These are phyloP conservation scores for Boechera retrofracta DNA, from an alignment of 345 rosid species.

Conservation along the genomic window DNA sequence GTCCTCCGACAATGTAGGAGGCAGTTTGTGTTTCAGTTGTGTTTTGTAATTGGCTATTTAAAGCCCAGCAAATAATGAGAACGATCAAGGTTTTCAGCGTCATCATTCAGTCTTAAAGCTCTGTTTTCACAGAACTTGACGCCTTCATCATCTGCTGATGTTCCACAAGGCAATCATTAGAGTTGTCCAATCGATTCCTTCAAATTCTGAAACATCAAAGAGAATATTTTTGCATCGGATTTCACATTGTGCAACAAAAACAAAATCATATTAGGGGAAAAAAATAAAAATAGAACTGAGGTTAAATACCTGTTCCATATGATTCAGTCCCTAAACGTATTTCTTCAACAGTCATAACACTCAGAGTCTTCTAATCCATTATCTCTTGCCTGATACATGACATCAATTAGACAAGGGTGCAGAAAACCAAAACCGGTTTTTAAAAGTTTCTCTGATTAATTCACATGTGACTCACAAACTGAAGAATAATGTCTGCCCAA, in stretches of 20 bases:
- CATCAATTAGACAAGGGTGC: background rate
- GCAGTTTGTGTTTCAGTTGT: too few species aligned
- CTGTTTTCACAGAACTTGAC: conserved; percentile 59
- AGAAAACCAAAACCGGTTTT: background rate
- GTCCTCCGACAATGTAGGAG: too few species aligned
- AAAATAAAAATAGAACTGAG: background rate
- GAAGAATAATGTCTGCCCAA: conserved; percentile 83
- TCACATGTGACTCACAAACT: conserved; percentile 66
- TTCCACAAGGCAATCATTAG: conserved; percentile 83
- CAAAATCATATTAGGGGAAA: background rate
- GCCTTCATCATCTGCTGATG: conserved; percentile 92
- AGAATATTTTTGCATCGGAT: background rate
- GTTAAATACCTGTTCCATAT: conserved; percentile 73
- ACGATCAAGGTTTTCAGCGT: too few species aligned
- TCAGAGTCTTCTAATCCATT: conserved; percentile 75
- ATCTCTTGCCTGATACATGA: conserved; percentile 59
- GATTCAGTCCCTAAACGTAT: conserved; percentile 85
- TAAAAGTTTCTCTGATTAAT: conserved; percentile 1
- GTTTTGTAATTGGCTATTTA: too few species aligned
- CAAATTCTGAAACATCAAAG: conserved; percentile 63
- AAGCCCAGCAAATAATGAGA: too few species aligned
- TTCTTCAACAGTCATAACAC: conserved; percentile 91
- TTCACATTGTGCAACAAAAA: background rate
- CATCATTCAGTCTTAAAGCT: too few species aligned
- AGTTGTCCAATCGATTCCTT: conserved; percentile 73